phyloP scores from a whole-genome alignment of 345 rosid species.

The Eucalyptus polybractea region DNA sequence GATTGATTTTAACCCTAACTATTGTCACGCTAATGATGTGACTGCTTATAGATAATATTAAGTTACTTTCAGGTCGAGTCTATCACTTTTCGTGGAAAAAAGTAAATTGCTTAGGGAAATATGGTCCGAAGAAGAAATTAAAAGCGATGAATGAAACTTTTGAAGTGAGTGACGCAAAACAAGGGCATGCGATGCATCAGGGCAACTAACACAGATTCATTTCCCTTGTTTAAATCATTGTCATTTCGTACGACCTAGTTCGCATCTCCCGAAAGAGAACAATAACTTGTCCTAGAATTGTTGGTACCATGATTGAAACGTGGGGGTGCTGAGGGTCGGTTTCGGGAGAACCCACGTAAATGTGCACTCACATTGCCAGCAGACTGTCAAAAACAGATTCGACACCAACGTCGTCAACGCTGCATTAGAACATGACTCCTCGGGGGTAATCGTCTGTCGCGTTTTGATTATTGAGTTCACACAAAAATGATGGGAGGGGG shows the following conservation, averaged over 20 bases:
- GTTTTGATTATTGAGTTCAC: neutral
- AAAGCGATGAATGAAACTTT: neutral
- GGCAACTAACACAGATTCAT: neutral
- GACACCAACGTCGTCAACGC: neutral
- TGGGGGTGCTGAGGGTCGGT: neutral
- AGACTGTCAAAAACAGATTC: neutral
- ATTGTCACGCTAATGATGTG: neutral
- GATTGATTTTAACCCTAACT: neutral
- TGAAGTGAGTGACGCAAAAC: neutral
- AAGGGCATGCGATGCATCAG: neutral
- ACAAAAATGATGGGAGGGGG: neutral
- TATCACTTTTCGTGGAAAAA: neutral
- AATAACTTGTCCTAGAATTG: neutral
- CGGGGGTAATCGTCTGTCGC: neutral
- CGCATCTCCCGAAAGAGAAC: neutral
- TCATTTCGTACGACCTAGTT: neutral
- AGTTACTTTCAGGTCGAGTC: neutral
- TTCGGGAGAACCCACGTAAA: neutral
- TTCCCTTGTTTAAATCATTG: neutral
- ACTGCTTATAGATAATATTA: neutral
- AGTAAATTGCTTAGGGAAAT: too few relatives aligned
- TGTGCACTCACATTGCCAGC: neutral
- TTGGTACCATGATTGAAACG: neutral
- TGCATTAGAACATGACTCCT: neutral
- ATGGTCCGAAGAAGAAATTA: neutral